Conservation (phyloP, 345 rosid species). For the Brassica nigra region DNA sequence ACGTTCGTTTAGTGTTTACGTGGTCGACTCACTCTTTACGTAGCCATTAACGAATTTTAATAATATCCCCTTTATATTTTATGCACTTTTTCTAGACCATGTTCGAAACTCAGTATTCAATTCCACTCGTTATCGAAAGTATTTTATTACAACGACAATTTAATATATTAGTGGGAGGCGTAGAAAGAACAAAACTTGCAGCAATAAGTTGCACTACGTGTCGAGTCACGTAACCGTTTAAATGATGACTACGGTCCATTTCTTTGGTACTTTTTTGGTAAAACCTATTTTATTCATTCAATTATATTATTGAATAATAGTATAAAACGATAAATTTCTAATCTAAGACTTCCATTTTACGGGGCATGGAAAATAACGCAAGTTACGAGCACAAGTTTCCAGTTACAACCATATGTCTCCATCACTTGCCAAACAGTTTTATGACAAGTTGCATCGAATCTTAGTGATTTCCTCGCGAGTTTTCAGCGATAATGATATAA, state of each 20-base stretch:
- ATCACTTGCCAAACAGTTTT: slow-evolving; percentile 13
- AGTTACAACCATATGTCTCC: slow-evolving; percentile 17
- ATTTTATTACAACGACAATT: slow-evolving; percentile 3
- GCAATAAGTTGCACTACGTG: slow-evolving; percentile 33
- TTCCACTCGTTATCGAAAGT: slow-evolving; percentile 21
- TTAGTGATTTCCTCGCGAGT: slow-evolving; percentile 4
- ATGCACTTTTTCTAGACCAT: slow-evolving; percentile 24
- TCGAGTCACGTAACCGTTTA: slow-evolving; percentile 28
- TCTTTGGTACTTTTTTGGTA: slow-evolving; percentile 25
- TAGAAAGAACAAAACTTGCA: slow-evolving; percentile 16
- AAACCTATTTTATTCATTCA: slow-evolving; percentile 3
- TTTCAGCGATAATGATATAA: not conserved
- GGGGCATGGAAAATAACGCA: slow-evolving; percentile 15
- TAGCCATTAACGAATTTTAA: slow-evolving; percentile 18
- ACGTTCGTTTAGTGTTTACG: slow-evolving; percentile 14
- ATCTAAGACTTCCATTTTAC: not conserved
- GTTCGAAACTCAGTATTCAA: slow-evolving; percentile 23
- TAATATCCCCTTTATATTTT: too few relatives aligned
- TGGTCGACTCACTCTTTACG: slow-evolving; percentile 21
- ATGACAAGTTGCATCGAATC: slow-evolving; percentile 11
- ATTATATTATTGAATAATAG: not conserved
- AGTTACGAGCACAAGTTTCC: slow-evolving; percentile 24
- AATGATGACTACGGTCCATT: slow-evolving; percentile 30
- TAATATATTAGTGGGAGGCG: slow-evolving; percentile 6
- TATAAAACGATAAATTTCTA: not conserved